These are phyloP conservation scores for Ilex asprella DNA, from an alignment of 257 asterid genomes.

Conservation along the genomic window DNA sequence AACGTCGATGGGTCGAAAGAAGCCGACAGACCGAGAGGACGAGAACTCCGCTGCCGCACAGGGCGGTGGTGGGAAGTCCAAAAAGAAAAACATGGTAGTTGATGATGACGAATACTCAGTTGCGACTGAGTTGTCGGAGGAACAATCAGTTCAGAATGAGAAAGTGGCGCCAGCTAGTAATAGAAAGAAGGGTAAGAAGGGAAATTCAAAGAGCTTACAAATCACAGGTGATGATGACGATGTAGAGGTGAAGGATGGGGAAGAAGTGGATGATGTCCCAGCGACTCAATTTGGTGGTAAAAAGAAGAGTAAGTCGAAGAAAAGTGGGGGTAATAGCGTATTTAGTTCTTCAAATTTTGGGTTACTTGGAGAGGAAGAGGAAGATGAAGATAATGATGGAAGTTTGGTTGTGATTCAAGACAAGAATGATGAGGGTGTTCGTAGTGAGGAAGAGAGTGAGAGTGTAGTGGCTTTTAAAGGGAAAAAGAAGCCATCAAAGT, in stretches of 20 bases:
- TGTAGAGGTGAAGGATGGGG: constrained; percentile 29
- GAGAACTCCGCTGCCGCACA: constrained; percentile 29
- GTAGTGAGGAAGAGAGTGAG: constrained; percentile 23
- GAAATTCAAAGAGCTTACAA: constrained; percentile 28
- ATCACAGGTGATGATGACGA: constrained; percentile 40
- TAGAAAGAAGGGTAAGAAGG: constrained; percentile 62
- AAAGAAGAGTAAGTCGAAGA: constrained; percentile 62
- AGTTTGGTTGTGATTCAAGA: constrained; percentile 22
- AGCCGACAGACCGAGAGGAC: constrained; percentile 45
- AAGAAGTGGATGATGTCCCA: constrained; percentile 34
- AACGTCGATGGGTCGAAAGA: constrained; percentile 77
- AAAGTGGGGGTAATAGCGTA: constrained; percentile 28
- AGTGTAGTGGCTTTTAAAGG: constrained; percentile 18
- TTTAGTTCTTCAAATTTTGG: constrained; percentile 47
- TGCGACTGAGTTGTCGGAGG: constrained; percentile 63
- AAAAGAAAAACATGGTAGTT: constrained; percentile 55
- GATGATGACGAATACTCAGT: constrained; percentile 68
- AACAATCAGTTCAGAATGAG: constrained; percentile 44
- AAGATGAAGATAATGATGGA: constrained; percentile 35
- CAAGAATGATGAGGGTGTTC: constrained; percentile 12
- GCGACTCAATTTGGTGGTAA: constrained; percentile 42
- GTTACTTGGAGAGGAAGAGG: constrained; percentile 19
- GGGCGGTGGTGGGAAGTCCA: constrained; percentile 51
- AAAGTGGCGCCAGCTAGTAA: constrained; percentile 32
- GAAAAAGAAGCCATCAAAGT: constrained; percentile 35